These are phyloP conservation scores for Hippophae rhamnoides DNA, from an alignment of 306 rosid species.

Conservation along the genomic window DNA sequence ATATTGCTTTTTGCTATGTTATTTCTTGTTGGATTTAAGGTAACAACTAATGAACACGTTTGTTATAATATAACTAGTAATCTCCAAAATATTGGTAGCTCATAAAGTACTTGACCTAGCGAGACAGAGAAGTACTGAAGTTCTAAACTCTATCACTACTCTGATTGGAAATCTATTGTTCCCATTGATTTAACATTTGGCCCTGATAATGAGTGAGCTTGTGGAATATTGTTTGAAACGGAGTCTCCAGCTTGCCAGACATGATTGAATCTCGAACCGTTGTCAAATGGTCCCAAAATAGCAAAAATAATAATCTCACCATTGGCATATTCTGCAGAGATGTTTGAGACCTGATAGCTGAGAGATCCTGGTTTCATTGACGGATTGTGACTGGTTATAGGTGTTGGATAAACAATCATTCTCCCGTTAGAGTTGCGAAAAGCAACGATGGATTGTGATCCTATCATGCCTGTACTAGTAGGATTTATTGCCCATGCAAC, in stretches of 20 bases:
- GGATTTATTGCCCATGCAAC: slow-evolving; percentile 18
- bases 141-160: slow-evolving; percentile 3
- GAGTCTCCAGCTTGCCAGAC: slow-evolving; percentile 18
- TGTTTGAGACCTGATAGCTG: slow-evolving; percentile 17
- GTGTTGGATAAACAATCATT: slow-evolving; percentile 11
- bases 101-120: slow-evolving; percentile 1
- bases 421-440: slow-evolving; percentile 8
- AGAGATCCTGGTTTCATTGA: slow-evolving; percentile 18
- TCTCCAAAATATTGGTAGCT: background rate
- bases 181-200: slow-evolving; percentile 16
- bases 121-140: background rate
- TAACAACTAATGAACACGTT: background rate
- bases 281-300: slow-evolving; percentile 18
- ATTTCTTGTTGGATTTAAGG: background rate
- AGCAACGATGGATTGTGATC: slow-evolving; percentile 17
- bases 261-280: slow-evolving; percentile 13
- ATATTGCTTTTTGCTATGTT: background rate
- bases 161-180: slow-evolving; percentile 7
- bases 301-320: slow-evolving; percentile 18
- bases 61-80: background rate
- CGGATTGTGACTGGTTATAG: slow-evolving; percentile 18
- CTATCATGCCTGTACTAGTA: slow-evolving; percentile 11
- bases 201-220: slow-evolving; percentile 11
- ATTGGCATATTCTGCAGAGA: slow-evolving; percentile 16
- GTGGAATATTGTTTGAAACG: slow-evolving; percentile 10